Base-by-base conservation (phyloP, 2,329 filamentous ascomycete genomes). In the Metarhizium robertsii region DNA sequence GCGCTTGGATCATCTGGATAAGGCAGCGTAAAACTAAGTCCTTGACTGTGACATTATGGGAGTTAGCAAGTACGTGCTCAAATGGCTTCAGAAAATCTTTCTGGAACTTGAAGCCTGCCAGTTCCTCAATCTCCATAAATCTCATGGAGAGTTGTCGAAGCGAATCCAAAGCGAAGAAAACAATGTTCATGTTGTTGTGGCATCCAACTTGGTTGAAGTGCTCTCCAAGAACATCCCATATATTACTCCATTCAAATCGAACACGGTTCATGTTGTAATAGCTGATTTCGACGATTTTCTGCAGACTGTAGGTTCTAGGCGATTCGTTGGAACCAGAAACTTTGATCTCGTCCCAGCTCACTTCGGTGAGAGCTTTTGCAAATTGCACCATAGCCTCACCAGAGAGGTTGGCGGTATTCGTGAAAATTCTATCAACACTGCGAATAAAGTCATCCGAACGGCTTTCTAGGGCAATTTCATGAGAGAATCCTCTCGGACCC, bases 231-330 rank as follows among this genome's bases (percentile, higher is more conserved):
- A 99, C 88, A 60, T 89, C 88, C 94, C 94, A 99, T 57, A 99
- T 96, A 64, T 88, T 92, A 13, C 88, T 95, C 94, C 94, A 99
- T 69, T 99, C 94, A 64, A 97, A 97, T 64, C 94, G 87, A 40
- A 99, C 92, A 77, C 94, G 86, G 57, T 90, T 91, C 94, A 99
- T 99, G 75, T 99, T 99, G 82, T 99, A 99, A 71, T 96, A 96
- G 69, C 90, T 95, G 71, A 99, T 97, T 71, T 99, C 94, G 16
- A 99, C 95, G 60, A 99, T 83, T 72, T 99, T 99, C 67, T 99
- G 94, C 59, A 99, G 75, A 73, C 92, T 96, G 78, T 96, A 99
- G 8, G 92, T 99, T 54, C 95, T 85, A 11, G 94, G 94, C 25
- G 90, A 95, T 58, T 99, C 94, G 66, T 92, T 96, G 55, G 92